Conservation (phyloP, 2,329 filamentous ascomycete genomes). For the Monosporascus sp. region DNA sequence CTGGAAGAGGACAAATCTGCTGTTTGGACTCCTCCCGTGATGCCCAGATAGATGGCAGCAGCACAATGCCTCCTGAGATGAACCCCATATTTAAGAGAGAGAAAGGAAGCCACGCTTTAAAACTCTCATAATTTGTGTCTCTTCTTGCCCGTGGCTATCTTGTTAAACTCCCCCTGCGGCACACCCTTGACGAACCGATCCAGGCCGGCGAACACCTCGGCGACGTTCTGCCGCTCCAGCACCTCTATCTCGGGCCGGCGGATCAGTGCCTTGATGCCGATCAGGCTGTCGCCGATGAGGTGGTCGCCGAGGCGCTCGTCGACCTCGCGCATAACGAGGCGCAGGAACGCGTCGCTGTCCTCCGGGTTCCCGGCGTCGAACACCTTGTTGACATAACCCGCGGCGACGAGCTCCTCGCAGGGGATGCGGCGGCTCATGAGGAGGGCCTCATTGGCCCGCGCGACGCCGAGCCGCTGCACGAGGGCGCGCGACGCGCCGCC, state of each 20-base stretch:
- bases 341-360: slow-evolving; percentile 64
- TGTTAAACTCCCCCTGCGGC: slow-evolving; percentile 84
- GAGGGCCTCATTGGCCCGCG: slow-evolving; percentile 85
- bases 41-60: slow-evolving; percentile 8
- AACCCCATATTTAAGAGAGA: not conserved
- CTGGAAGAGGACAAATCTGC: slow-evolving; percentile 73
- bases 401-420: slow-evolving; percentile 65
- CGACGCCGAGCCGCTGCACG: slow-evolving; percentile 71
- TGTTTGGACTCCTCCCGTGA: slow-evolving; percentile 71
- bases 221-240: slow-evolving; percentile 71
- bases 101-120: not conserved
- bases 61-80: not conserved
- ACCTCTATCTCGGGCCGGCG: slow-evolving; percentile 65
- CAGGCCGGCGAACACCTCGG: slow-evolving; percentile 81
- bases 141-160: slow-evolving; percentile 83
- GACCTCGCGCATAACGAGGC: slow-evolving; percentile 70
- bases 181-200: slow-evolving; percentile 74
- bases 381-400: slow-evolving; percentile 83
- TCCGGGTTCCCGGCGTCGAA: slow-evolving; percentile 52
- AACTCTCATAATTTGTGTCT: slow-evolving; percentile 73
- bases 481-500: slow-evolving; percentile 76
- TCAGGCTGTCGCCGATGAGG: slow-evolving; percentile 70
- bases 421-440: slow-evolving; percentile 80
- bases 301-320: slow-evolving; percentile 76
- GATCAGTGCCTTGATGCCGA: slow-evolving; percentile 82